Base-by-base conservation (phyloP, 257 asterid species). In the Schizonepeta tenuifolia region DNA sequence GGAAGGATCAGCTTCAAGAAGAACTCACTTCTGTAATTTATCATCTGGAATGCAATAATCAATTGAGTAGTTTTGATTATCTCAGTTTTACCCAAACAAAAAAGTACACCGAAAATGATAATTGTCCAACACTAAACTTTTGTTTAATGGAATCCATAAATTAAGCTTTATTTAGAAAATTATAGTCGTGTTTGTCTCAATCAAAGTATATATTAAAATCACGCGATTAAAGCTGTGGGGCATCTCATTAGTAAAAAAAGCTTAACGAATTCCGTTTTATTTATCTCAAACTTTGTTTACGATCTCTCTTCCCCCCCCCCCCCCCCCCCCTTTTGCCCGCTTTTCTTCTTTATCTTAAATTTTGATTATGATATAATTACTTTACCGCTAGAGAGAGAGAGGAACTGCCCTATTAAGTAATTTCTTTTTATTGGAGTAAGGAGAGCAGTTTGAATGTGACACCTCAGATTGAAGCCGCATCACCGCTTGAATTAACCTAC, bases 201-300 rank as follows among this genome's bases (percentile, higher is more conserved):
- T 67, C 69, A 71, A 79, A 65, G 74, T 64, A 72, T 46, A 46
- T 49, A 10, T 61, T 77, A 68, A 73, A 24, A 67, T 74, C 85
- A 84, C 83, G 89, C 84, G 77, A 57, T 65, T 79, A 84, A 84
- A 82, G 86, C 51, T 51, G 79, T 68, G 79, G 81, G 84, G 69
- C 49, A 43, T 60, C 38, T 7, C 65, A 11, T 58, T 77, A 51
- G 47, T 43, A 43, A 36, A 62, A 62, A 74, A 67, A 68, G 71
- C 65, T 70, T 67, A 71, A n/a, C 33, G 20, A 41, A 17, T 21
- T 58, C 36, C 65, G 33, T 67, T 78, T 65, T 36, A 59, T 31
- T 69, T 64, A 73, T 54, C 69, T 58, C 35, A 8, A 21, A 71
- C 75, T 65, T 44, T 70, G 41, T 35, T 54, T 50, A 41, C 55